These are phyloP conservation scores for Xerocomellus intermedius DNA, from an alignment of 768 basidiomycete genomes.

Conservation along the genomic window DNA sequence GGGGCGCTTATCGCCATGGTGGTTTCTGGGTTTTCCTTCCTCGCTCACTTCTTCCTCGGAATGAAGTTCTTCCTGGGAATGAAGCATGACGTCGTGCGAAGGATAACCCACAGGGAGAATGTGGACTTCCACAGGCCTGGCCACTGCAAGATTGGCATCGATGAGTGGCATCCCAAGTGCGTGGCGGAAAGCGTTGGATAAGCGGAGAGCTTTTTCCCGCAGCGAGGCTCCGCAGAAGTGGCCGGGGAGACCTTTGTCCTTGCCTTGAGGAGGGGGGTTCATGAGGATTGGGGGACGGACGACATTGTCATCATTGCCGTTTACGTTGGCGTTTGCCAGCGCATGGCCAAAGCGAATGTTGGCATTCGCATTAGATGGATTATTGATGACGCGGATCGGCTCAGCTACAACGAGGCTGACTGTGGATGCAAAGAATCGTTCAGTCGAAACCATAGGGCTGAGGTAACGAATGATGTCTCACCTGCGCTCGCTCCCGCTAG, in stretches of 20 bases:
- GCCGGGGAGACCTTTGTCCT: conserved; percentile 10
- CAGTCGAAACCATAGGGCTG: not conserved
- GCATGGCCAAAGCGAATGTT: conserved; percentile 41
- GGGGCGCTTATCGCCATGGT: not conserved
- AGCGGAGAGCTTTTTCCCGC: conserved; percentile 47
- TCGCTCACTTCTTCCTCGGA: conserved; percentile 4
- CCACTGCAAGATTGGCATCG: conserved; percentile 22
- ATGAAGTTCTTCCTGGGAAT: conserved; percentile 1
- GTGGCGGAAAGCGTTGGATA: conserved; percentile 55
- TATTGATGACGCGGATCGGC: conserved; percentile 48
- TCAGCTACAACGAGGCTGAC: conserved; percentile 43
- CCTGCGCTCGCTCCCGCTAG: conserved; percentile 37
- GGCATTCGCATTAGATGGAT: conserved; percentile 29
- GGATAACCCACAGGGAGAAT: conserved; percentile 27
- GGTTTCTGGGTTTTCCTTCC: conserved; percentile 12
- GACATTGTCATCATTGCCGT: conserved; percentile 27
- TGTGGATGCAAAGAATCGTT: conserved; percentile 6
- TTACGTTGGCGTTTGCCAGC: conserved; percentile 32
- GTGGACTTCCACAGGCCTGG: conserved; percentile 24
- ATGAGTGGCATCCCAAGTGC: conserved; percentile 54
- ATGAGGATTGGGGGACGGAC: conserved; percentile 16
- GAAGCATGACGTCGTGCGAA: not conserved
- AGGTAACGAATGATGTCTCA: conserved; percentile 13
- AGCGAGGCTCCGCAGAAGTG: conserved; percentile 37
- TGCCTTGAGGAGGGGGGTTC: conserved; percentile 7